A percentile compares a stretch with the other conserved stretches of the same genome.
Conservation (phyloP, 23 red algal species). For the Gracilariopsis chorda region DNA sequence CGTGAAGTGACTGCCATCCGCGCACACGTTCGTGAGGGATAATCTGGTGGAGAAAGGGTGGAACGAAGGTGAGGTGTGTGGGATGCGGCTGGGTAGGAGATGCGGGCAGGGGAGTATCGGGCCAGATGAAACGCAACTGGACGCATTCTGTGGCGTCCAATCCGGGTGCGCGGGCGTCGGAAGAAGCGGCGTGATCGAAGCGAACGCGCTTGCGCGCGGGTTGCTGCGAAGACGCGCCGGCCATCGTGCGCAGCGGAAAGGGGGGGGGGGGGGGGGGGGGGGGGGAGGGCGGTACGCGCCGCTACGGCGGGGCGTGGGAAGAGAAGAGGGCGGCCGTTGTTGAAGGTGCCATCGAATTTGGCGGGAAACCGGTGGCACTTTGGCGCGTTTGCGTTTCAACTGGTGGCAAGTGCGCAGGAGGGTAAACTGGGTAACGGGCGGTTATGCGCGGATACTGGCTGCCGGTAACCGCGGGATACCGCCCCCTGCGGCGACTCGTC, state of each 20-base stretch:
- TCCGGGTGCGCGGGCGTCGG: not conserved
- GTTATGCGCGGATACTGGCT: not conserved
- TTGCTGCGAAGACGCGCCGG: not conserved
- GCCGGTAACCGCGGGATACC: too few relatives aligned
- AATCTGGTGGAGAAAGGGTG: slow-evolving; percentile 65
- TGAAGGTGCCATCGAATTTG: not conserved
- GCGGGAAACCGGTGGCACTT: not conserved
- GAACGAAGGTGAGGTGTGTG: not conserved
- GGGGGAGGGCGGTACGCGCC: not conserved
- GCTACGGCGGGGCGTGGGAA: not conserved
- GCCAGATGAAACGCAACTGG: slow-evolving; percentile 20
- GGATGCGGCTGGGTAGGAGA: not conserved
- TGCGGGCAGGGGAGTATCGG: not conserved
- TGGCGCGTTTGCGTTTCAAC: not conserved
- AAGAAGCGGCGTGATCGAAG: not conserved
- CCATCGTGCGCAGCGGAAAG: not conserved
- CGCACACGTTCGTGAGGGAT: slow-evolving; percentile 26
- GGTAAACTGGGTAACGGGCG: not conserved
- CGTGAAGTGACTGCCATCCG: slow-evolving; percentile 23
- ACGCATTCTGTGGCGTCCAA: slow-evolving; percentile 13
- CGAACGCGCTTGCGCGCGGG: slow-evolving; percentile 55
- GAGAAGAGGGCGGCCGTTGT: not conserved
- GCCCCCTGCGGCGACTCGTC: not conserved
- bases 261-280: not conserved
- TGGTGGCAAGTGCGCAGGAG: not conserved